Evolutionary conservation across 176 grass and related monocot species (phyloP).

Genomic region (Carex kokanica): DNA sequence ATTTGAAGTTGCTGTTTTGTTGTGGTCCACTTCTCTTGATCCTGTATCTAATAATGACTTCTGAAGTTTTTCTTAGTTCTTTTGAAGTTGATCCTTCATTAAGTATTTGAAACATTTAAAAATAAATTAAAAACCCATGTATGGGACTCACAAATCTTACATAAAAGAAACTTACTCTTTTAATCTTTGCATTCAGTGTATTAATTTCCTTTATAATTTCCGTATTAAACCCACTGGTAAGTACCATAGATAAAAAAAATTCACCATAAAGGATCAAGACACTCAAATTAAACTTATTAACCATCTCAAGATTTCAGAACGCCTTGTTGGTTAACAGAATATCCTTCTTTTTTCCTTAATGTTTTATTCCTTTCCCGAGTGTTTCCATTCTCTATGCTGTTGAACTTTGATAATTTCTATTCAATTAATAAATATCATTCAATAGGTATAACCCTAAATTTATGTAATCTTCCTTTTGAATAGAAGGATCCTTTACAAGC

Average conservation of each 20-base stretch:
- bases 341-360: not conserved
- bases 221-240: not conserved
- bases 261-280: not conserved
- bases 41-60: not conserved
- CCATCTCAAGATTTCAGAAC: not conserved
- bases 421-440: not conserved
- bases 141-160: not conserved
- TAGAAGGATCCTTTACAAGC: constrained; percentile 47
- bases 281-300: not conserved
- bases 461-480: constrained; percentile 12
- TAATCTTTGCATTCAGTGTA: not conserved
- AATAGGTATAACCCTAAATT: not conserved
- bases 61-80: not conserved
- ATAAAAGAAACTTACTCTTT: not conserved
- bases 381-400: not conserved
- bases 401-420: not conserved
- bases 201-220: not conserved
- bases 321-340: not conserved
- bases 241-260: not conserved
- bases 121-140: not conserved
- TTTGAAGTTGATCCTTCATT: not conserved
- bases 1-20: not conserved
- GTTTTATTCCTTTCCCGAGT: not conserved
- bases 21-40: not conserved
- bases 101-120: not conserved